Evolutionary conservation across 1,284 basidiomycete species (phyloP).

Genomic region (Austropuccinia psidii): DNA sequence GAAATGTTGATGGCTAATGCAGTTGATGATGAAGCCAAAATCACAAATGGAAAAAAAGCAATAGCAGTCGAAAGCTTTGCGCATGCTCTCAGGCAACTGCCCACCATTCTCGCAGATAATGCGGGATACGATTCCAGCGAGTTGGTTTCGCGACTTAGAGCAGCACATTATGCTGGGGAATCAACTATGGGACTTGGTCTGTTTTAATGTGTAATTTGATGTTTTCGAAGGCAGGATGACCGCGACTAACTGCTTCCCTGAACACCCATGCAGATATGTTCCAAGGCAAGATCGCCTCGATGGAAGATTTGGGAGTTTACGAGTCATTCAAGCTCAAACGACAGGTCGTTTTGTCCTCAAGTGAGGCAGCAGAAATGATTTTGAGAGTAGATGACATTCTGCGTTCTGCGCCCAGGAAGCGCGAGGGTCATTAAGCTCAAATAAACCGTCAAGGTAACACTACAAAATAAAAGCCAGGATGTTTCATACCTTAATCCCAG

Average conservation of each 20-base stretch:
- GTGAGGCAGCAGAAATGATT: slow-evolving; percentile 98
- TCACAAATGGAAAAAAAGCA: slow-evolving; percentile 87
- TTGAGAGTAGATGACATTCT: slow-evolving; percentile 67
- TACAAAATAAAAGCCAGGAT: too few relatives aligned
- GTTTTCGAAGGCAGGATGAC: too few relatives aligned
- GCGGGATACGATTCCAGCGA: slow-evolving; percentile 97
- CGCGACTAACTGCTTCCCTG: not conserved
- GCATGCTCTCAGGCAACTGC: slow-evolving; percentile 82
- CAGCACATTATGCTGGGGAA: slow-evolving; percentile 87
- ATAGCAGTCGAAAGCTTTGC: slow-evolving; percentile 89
- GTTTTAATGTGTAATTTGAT: too few relatives aligned
- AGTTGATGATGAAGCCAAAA: slow-evolving; percentile 78
- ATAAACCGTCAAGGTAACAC: too few relatives aligned
- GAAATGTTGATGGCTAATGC: slow-evolving; percentile 97
- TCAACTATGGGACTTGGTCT: slow-evolving; percentile 73
- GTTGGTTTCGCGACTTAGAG: slow-evolving; percentile 77
- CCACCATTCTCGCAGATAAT: slow-evolving; percentile 93
- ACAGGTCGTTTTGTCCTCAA: slow-evolving; percentile 87
- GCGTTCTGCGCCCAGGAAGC: slow-evolving; percentile 55
- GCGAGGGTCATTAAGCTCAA: slow-evolving; percentile 54
- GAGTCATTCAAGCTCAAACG: slow-evolving; percentile 97
- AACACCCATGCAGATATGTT: slow-evolving; percentile 64
- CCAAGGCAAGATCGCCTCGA: slow-evolving; percentile 71
- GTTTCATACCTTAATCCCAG: too few relatives aligned
- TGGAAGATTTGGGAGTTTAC: slow-evolving; percentile 78